These are phyloP conservation scores for Dendrocalamus sinicus DNA, from an alignment of 176 grass and related monocot genomes.

Conservation along the genomic window DNA sequence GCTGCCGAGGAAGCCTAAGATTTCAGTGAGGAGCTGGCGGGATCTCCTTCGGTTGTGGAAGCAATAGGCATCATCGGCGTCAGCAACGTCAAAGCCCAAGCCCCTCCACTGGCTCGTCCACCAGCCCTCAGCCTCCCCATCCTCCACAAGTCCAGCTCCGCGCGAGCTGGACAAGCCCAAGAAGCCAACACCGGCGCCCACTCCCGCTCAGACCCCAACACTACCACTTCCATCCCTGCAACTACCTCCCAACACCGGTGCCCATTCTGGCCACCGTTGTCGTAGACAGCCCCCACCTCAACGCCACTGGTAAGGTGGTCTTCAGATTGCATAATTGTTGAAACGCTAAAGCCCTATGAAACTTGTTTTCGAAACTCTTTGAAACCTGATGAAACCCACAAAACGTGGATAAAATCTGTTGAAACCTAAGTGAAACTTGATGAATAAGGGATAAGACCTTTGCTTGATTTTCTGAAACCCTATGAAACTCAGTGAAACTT, in stretches of 20 bases:
- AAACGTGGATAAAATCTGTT: no score
- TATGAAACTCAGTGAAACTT: no score
- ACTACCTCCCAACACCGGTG: constrained; percentile 49
- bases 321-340: constrained; percentile 40
- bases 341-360: no score
- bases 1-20: constrained; percentile 29
- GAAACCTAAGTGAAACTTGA: no score
- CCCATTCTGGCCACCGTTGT: constrained; percentile 40
- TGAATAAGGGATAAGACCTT: no score
- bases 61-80: constrained; percentile 40
- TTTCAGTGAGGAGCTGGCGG: constrained; percentile 76
- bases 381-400: no score
- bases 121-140: constrained; percentile 69
- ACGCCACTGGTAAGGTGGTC: constrained; percentile 87
- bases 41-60: constrained; percentile 77
- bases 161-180: constrained; percentile 39
- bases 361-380: no score
- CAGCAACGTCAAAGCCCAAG: constrained; percentile 33
- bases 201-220: neutral
- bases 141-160: constrained; percentile 49
- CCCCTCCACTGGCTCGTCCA: constrained; percentile 71
- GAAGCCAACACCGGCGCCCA: neutral
- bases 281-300: constrained; percentile 81
- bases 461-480: no score
- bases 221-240: neutral